Evolutionary conservation across 148 eudicot species (phyloP).

Genomic region (Limonium bicolor): DNA sequence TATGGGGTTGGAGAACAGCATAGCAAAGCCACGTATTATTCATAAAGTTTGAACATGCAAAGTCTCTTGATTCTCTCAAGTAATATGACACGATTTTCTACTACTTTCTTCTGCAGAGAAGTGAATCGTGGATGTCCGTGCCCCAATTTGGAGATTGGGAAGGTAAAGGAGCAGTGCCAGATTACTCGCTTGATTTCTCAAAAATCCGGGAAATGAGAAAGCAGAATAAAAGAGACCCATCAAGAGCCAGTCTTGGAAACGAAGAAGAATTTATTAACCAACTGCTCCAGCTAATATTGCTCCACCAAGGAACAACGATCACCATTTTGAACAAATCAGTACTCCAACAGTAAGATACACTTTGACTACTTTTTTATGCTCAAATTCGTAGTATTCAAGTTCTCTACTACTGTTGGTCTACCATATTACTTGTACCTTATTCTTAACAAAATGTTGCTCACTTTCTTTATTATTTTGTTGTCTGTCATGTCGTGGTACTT

Average conservation of each 20-base stretch:
- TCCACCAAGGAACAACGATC: constrained; percentile 20
- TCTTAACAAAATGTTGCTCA: too few species aligned
- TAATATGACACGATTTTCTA: too few species aligned
- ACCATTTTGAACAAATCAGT: constrained; percentile 30
- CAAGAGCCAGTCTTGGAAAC: constrained; percentile 86
- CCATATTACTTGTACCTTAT: too few species aligned
- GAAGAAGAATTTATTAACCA: constrained; percentile 76
- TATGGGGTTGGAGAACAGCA: too few species aligned
- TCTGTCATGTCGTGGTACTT: too few species aligned
- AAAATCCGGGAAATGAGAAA: constrained; percentile 93
- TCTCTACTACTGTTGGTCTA: too few species aligned
- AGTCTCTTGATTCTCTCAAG: too few species aligned
- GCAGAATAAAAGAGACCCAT: constrained; percentile 87
- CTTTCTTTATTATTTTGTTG: too few species aligned
- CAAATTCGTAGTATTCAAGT: too few species aligned
- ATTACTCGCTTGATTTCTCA: constrained; percentile 92
- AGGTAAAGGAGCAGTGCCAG: constrained; percentile 71
- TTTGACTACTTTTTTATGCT: too few species aligned
- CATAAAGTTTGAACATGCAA: too few species aligned
- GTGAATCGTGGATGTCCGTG: constrained; percentile 75
- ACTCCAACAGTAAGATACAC: constrained; percentile 81
- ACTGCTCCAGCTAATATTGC: constrained; percentile 24
- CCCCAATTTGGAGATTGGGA: constrained; percentile 99
- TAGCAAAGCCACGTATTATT: too few species aligned
- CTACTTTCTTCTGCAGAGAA: constrained; percentile 32